These are phyloP conservation scores for Vigna nakashimae DNA, from an alignment of 306 rosid genomes.

Conservation along the genomic window DNA sequence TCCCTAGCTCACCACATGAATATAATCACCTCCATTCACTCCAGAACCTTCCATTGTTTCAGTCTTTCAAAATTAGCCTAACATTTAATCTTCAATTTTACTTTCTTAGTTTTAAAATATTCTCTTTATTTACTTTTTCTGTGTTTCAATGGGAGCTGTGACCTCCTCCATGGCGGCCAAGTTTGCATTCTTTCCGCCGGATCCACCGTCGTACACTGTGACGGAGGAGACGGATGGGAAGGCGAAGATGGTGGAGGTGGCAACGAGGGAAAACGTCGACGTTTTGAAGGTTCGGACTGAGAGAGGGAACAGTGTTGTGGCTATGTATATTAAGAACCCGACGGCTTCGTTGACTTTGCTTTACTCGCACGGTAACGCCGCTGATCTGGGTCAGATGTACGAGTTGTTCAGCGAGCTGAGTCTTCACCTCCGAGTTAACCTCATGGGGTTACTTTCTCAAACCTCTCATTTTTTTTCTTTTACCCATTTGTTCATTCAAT, in stretches of 20 bases:
- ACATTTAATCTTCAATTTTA: not conserved
- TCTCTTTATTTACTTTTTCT: no score
- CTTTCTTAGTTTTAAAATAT: no score
- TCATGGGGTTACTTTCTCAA: constrained; percentile 15
- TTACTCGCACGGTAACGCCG: constrained; percentile 40
- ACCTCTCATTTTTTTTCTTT: not conserved
- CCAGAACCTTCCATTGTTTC: constrained; percentile 8
- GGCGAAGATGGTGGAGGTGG: constrained; percentile 29
- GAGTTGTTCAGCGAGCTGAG: constrained; percentile 36
- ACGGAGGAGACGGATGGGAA: constrained; percentile 9
- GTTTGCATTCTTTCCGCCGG: constrained; percentile 38
- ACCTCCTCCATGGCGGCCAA: constrained; percentile 39
- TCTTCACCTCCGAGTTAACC: constrained; percentile 37
- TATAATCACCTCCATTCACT: not conserved
- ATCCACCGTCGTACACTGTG: constrained; percentile 37
- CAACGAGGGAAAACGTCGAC: constrained; percentile 26
- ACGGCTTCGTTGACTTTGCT: constrained; percentile 33
- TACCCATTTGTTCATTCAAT: not conserved
- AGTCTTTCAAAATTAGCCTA: not conserved
- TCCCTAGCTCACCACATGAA: not conserved
- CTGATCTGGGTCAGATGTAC: constrained; percentile 44
- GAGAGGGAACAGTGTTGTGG: constrained; percentile 31
- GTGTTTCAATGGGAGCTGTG: constrained; percentile 22
- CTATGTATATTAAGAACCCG: constrained; percentile 32
- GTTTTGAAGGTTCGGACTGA: constrained; percentile 25